phyloP scores from a whole-genome alignment of 1,284 basidiomycete genomes.

The Malassezia cuniculi region DNA sequence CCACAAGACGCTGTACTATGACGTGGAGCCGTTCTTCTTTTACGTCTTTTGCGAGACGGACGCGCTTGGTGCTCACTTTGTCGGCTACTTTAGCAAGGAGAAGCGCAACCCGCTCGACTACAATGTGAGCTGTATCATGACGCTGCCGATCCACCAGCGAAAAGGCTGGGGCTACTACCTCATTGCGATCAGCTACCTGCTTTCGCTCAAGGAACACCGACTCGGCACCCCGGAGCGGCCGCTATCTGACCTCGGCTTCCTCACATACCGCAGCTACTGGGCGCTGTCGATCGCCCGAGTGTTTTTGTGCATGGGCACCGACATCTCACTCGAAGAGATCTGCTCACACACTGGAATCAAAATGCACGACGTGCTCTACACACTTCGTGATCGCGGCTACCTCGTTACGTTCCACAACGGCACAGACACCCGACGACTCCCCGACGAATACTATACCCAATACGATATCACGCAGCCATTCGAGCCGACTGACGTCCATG shows the following conservation, averaged over 20 bases:
- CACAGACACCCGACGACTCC: slow-evolving; percentile 4
- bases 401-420: slow-evolving; percentile 48
- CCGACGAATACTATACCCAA: slow-evolving; percentile 1
- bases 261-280: slow-evolving; percentile 93
- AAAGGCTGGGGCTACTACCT: slow-evolving; percentile 81
- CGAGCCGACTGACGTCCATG: slow-evolving; percentile 38
- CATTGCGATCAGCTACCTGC: slow-evolving; percentile 75
- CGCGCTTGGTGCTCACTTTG: slow-evolving; percentile 77
- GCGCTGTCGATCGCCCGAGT: slow-evolving; percentile 75
- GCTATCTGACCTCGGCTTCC: slow-evolving; percentile 79
- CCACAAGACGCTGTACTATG: slow-evolving; percentile 98
- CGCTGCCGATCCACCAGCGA: slow-evolving; percentile 81
- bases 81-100: slow-evolving; percentile 98
- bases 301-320: slow-evolving; percentile 54
- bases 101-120: slow-evolving; percentile 80
- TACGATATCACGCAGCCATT: background rate
- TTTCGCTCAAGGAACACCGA: slow-evolving; percentile 91
- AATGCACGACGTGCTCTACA: slow-evolving; percentile 68
- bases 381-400: slow-evolving; percentile 65
- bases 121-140: slow-evolving; percentile 99
- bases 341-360: slow-evolving; percentile 78
- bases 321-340: slow-evolving; percentile 67
- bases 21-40: slow-evolving; percentile 97
- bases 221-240: slow-evolving; percentile 98
- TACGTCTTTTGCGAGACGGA: slow-evolving; percentile 92